These are phyloP conservation scores for Chionographis japonica DNA, from an alignment of 106 monocot species.

Conservation along the genomic window DNA sequence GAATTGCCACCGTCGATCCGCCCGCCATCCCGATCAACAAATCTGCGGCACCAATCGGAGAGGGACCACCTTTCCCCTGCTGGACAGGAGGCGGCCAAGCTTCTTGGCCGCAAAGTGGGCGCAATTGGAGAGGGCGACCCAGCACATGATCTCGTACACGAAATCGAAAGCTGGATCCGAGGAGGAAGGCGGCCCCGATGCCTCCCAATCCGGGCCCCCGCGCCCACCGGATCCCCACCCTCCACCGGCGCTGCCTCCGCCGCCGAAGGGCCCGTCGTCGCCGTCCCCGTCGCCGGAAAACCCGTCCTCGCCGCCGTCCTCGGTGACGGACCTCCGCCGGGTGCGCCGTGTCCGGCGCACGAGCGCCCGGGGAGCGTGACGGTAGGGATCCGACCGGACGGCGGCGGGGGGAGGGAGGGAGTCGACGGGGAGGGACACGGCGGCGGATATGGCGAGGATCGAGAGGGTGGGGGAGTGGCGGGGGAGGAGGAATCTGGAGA, in stretches of 20 bases:
- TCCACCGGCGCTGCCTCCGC: constrained; percentile 17
- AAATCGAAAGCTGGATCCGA: constrained; percentile 63
- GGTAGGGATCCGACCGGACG: constrained; percentile 32
- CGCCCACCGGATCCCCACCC: constrained; percentile 23
- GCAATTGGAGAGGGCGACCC: constrained; percentile 67
- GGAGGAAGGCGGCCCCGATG: neutral
- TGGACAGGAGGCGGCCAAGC: constrained; percentile 38
- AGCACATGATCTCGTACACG: constrained; percentile 55
- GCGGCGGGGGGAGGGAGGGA: constrained; percentile 15
- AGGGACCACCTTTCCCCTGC: constrained; percentile 35
- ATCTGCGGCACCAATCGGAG: constrained; percentile 22
- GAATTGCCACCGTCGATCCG: neutral
- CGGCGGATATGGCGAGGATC: constrained; percentile 23
- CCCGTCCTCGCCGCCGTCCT: constrained; percentile 13
- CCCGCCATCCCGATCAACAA: constrained; percentile 9
- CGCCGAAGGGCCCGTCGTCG: constrained; percentile 32
- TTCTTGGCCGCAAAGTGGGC: constrained; percentile 55
- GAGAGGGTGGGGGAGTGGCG: constrained; percentile 9
- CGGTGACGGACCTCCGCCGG: constrained; percentile 17
- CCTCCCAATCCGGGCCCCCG: constrained; percentile 22
- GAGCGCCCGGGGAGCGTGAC: constrained; percentile 37
- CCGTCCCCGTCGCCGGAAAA: constrained; percentile 20
- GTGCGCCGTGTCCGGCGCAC: constrained; percentile 43
- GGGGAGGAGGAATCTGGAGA: constrained; percentile 12
- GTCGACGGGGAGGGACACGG: constrained; percentile 18